Evolutionary conservation across 192 early-diverging fungal genomes (phyloP), one percentile per base, ranked within the genome.

Genomic region (Coemansia aciculifera): DNA sequence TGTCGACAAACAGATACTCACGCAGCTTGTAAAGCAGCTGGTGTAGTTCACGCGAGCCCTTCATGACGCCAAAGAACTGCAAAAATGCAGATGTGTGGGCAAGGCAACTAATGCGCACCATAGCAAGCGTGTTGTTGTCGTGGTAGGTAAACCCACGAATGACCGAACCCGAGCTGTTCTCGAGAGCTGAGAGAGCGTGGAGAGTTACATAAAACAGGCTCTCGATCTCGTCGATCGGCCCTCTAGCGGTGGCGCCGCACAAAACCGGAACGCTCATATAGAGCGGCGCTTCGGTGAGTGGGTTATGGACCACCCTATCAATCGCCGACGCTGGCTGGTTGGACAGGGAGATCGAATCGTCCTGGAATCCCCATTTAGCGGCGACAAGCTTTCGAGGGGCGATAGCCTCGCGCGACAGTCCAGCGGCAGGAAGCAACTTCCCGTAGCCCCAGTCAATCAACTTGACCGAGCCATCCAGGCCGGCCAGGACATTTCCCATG

Each of bases 401-500:
- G 10, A 29, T 5, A 2, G 51, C 24, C 1, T 54, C 23, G 3
- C 0, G 11, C 3, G 23, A 3, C 5, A 59, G 32, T 1, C 17
- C 32, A 1, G 3, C 11, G 9, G 2, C 56, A 1, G 23, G 13
- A 19, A 43, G n/a, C 60, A 63, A 11, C 13, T 62, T 63, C 0
- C 56, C 61, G 13, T 64, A 71, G 1, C 69, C 74, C 69, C 74
- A 77, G 43, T 71, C 69, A 21, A 77, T 71, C 0, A 63, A 31
- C 2, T 31, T 19, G 2, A 37, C 42, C 1, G 21, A 8, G 21
- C 51, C 59, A 11, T 12, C 24, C 0, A 0, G 5, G 6, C 11
- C 31, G 10, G 67, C 56, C 1, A 60, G 31, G 24, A 77, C 64
- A 31, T 71, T 71, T 3, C 69, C 75, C 3, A 66, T 21, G 2